phyloP scores from a whole-genome alignment of 345 rosid genomes.

The Eucalyptus polyanthemos region DNA sequence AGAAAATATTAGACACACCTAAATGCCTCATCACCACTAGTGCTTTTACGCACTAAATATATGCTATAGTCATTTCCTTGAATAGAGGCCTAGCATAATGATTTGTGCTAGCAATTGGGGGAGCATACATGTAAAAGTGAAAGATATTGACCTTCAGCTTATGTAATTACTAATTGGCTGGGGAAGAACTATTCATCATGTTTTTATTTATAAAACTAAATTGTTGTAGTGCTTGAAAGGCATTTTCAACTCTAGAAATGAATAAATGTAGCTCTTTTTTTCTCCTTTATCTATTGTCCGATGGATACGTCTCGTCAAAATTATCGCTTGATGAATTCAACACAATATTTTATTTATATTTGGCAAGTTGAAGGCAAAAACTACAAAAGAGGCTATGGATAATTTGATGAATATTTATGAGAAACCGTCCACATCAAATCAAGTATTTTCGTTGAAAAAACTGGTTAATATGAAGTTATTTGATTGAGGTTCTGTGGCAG shows the following conservation, averaged over 20 bases:
- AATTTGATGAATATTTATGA: too few species aligned
- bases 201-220: not conserved
- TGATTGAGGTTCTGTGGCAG: rapidly evolving
- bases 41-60: not conserved
- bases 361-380: too few species aligned
- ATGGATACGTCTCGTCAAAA: too few species aligned
- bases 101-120: too few species aligned
- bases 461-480: too few species aligned
- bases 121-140: too few species aligned
- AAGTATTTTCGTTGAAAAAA: too few species aligned
- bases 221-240: not conserved
- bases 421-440: too few species aligned
- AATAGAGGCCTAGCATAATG: rapidly evolving
- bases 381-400: too few species aligned
- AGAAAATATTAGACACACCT: not conserved
- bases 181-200: not conserved
- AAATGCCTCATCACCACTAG: too few species aligned
- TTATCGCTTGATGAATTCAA: too few species aligned
- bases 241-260: not conserved
- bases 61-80: not conserved
- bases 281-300: not conserved
- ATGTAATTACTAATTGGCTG: not conserved
- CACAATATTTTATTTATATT: too few species aligned
- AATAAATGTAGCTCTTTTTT: not conserved
- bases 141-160: not conserved